Base-by-base conservation (phyloP, 345 rosid genomes). In the Eucalyptus urophylla region DNA sequence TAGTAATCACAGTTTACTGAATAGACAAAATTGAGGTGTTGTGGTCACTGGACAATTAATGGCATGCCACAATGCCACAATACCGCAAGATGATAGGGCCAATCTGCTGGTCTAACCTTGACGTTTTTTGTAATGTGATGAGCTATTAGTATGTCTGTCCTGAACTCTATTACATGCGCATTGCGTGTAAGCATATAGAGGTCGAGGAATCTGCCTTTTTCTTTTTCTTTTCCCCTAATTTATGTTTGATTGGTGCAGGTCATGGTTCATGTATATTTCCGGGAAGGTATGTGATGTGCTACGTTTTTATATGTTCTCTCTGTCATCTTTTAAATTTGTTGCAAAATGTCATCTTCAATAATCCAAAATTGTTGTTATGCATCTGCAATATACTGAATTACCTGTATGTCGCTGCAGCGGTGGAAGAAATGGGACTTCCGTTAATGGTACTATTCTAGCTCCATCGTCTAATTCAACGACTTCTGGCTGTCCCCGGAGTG, bases 401-500 rank as follows among this genome's bases (percentile, higher is more conserved):
- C 16, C 29, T 56, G 62, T 2, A 58, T 54, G 43, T 33, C 0
- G 69, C 3, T 94, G 93, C 88, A 96, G 99, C 90, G 89, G 89
- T 37, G 95, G 97, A 89, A 93, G 95, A 94, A 97, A 96, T 86
- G 92, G 93, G 90, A 96, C 98, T 86, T 87, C 91, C 37, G 91
- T 92, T 62, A 96, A 97, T 50, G 90, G 40, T 40, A 94, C 96
- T 12, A 92, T 95, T 8, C 90, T 95, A 76, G 99, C 97, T 16
- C 98, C 99, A 47, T 97, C 99, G 1, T 91, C 98, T n/a, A 95
- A 97, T 90, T 92, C 97, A 8, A 92, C 97, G 33, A 92, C 89
- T 85, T 95, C 98, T 8, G 96, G 95, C 60, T 88, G 87, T 89
- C 89, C 90, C 86, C 62, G 14, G 96, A 94, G 86, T 58, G 89